Evolutionary conservation across 257 asterid genomes (phyloP), one percentile per base, ranked within the genome.

Genomic region (Paraleonurus japonicus): DNA sequence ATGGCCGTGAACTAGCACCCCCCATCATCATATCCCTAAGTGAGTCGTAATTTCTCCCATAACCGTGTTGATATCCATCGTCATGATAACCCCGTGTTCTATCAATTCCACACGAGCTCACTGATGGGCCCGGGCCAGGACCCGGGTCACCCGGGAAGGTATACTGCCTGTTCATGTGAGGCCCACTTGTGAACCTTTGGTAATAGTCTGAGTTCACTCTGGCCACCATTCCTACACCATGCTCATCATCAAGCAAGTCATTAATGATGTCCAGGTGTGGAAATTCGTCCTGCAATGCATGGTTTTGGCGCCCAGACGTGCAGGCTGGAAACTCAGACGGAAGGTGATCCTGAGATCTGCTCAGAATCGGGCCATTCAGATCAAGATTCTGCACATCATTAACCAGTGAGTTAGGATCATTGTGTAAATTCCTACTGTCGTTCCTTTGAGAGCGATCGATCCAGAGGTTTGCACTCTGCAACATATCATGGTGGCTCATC

Each of bases 171-270:
- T 70, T 81, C 66, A 86, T 70, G 79, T 84, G 92, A 3, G 85
- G 81, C 26, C 80, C 85, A 5, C 79, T 83, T 80, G 81, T 68
- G 73, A 79, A 84, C 76, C 80, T 71, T 22, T 76, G 88, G 60
- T 53, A 53, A 66, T 84, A 85, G 76, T 85, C 72, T 5, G 78
- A 61, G 78, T 64, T 80, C 26, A 74, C 71, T 15, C 73, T 47
- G 39, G 81, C 68, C 3, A 67, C 58, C 68, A 66, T 79, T 67
- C 92, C 90, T 1, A 71, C 67, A 24, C 88, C 96, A 32, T 82
- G 84, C 67, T 88, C 97, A 11, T 92, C 97, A 20, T 90, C 96
- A 6, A 92, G 93, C 81, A 92, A 80, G 73, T 89, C 96, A 4
- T 92, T 92, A 76, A 92, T 92, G 77, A 92, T 89, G 82, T 82